These are phyloP conservation scores for Yarrowia osloensis DNA, from an alignment of 805 yeast species.

Conservation along the genomic window DNA sequence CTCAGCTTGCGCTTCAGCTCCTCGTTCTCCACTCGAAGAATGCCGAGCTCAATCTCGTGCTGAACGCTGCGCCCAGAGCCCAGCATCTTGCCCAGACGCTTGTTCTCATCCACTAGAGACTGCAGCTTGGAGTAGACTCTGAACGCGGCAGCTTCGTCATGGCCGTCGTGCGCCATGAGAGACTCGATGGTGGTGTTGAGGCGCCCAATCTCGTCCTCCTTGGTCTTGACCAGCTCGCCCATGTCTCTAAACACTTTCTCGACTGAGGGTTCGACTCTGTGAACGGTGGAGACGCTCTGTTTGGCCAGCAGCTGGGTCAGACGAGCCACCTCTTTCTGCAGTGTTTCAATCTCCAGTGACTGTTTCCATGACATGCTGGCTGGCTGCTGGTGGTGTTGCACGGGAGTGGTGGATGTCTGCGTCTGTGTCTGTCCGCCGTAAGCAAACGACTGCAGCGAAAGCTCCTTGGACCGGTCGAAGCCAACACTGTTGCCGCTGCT, in stretches of 20 bases:
- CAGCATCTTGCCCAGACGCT: background rate
- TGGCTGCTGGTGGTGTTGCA: background rate
- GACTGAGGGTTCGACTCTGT: background rate
- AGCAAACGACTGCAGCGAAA: conserved; percentile 6
- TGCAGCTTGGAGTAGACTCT: conserved; percentile 4
- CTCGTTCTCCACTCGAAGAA: conserved; percentile 5
- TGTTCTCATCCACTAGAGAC: conserved; percentile 8
- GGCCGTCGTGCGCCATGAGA: background rate
- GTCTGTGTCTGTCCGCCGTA: background rate
- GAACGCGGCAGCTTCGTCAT: background rate
- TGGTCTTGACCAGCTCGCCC: conserved; percentile 1
- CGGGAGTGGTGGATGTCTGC: background rate
- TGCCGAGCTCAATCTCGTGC: conserved; percentile 22
- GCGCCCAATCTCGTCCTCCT: conserved; percentile 3
- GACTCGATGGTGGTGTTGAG: conserved; percentile 10
- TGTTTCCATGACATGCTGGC: conserved; percentile 1
- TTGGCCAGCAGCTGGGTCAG: background rate
- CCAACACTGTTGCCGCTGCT: background rate
- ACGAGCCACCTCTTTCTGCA: conserved; percentile 8
- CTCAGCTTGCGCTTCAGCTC: background rate
- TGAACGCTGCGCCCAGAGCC: background rate
- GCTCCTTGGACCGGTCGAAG: conserved; percentile 2
- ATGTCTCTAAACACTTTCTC: conserved; percentile 12
- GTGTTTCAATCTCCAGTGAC: background rate
- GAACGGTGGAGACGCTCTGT: background rate